Percentiles rank a stretch among this genome's conserved stretches.
Evolutionary conservation across 805 yeast species (phyloP).

Genomic region (Zygoascus ofunaensis): DNA sequence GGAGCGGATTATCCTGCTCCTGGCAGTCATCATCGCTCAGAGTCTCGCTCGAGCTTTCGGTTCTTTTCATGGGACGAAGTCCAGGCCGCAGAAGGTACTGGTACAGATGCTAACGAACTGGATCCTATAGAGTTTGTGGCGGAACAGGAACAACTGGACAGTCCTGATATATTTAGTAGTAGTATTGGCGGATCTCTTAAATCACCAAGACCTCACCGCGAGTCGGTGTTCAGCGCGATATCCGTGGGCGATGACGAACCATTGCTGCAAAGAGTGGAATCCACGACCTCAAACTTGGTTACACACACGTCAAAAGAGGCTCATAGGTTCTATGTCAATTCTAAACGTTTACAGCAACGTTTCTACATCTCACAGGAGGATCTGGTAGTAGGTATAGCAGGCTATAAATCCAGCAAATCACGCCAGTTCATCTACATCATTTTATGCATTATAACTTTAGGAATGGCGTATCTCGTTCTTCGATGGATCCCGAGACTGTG

Average conservation of each 20-base stretch:
- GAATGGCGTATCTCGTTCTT: conserved; percentile 60
- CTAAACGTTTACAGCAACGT: conserved; percentile 45
- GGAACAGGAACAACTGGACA: conserved; percentile 15
- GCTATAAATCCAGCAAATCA: conserved; percentile 50
- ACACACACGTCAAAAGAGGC: conserved; percentile 8
- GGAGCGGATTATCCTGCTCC: not conserved
- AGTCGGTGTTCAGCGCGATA: not conserved
- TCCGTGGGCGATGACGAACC: conserved; percentile 15
- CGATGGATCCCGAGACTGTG: conserved; percentile 83
- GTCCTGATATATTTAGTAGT: conserved; percentile 22
- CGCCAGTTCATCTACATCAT: conserved; percentile 42
- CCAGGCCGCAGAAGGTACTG: conserved; percentile 72
- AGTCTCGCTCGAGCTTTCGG: conserved; percentile 41
- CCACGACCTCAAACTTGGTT: conserved; percentile 7
- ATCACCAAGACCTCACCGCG: not conserved
- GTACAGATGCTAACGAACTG: conserved; percentile 51
- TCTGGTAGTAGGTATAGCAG: conserved; percentile 88
- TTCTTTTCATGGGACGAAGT: conserved; percentile 81
- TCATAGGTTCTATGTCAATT: conserved; percentile 5
- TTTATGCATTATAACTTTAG: conserved; percentile 52
- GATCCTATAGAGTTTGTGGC: conserved; percentile 25
- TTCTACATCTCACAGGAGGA: conserved; percentile 95
- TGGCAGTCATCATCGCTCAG: conserved; percentile 11
- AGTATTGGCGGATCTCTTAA: conserved; percentile 8
- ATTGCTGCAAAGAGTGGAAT: conserved; percentile 5